phyloP scores from a whole-genome alignment of 805 yeast species.

The Metschnikowia corniflorae region DNA sequence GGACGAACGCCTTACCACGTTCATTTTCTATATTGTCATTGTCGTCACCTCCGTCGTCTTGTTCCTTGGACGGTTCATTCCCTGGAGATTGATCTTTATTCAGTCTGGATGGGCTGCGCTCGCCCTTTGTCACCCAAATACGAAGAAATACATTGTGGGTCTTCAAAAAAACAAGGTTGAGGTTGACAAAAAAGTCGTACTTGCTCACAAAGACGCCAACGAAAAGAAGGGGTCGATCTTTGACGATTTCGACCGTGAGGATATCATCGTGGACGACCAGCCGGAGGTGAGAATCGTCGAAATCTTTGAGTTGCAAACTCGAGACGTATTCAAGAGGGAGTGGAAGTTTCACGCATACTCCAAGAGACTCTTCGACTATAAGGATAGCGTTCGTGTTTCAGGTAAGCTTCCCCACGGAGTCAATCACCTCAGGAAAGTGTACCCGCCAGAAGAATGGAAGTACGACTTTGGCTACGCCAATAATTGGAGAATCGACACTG shows the following conservation, averaged over 20 bases:
- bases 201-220: not conserved
- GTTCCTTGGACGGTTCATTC: constrained; percentile 49
- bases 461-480: constrained; percentile 51
- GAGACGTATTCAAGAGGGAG: constrained; percentile 52
- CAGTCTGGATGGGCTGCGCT: constrained; percentile 54
- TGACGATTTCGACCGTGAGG: constrained; percentile 37
- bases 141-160: constrained; percentile 27
- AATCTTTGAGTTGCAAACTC: constrained; percentile 70
- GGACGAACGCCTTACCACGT: constrained; percentile 65
- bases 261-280: constrained; percentile 66
- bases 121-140: constrained; percentile 57
- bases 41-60: constrained; percentile 35
- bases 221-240: constrained; percentile 8
- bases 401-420: constrained; percentile 67
- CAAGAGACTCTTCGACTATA: constrained; percentile 48
- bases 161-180: constrained; percentile 7
- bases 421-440: constrained; percentile 47
- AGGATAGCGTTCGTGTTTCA: constrained; percentile 37
- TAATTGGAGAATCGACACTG: constrained; percentile 62
- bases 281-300: constrained; percentile 65
- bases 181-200: constrained; percentile 22
- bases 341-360: constrained; percentile 66
- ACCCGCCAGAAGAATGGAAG: constrained; percentile 72
- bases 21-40: constrained; percentile 42
- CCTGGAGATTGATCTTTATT: constrained; percentile 62